Evolutionary conservation across 1,139 yeast genomes (phyloP).

Genomic region (Pneumocystis murina): DNA sequence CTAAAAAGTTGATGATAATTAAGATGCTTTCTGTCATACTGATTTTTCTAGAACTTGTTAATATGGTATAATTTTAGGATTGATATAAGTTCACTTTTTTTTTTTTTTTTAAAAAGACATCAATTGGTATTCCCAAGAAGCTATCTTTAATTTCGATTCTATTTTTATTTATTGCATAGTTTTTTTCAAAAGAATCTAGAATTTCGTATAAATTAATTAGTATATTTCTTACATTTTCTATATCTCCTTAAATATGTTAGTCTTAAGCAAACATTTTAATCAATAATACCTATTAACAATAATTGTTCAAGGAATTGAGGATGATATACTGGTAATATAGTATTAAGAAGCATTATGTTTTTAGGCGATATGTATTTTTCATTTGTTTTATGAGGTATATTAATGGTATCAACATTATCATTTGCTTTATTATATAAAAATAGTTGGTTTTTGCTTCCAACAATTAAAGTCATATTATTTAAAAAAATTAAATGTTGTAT

Average conservation of each 20-base stretch:
- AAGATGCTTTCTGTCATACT: neutral
- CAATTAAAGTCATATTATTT: slow-evolving; percentile 57
- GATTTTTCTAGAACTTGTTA: neutral
- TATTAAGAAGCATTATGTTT: slow-evolving; percentile 63
- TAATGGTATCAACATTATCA: slow-evolving; percentile 26
- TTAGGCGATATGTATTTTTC: slow-evolving; percentile 29
- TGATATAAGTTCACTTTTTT: neutral
- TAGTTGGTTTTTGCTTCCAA: slow-evolving; percentile 81
- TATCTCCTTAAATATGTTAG: neutral
- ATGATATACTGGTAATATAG: slow-evolving; percentile 80
- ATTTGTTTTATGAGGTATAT: slow-evolving; percentile 22
- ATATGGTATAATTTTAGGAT: neutral
- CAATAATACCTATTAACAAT: slow-evolving; percentile 1
- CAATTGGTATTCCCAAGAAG: neutral
- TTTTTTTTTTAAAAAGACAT: neutral
- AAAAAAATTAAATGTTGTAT: slow-evolving; percentile 89
- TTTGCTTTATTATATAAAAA: slow-evolving; percentile 48
- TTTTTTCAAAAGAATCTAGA: neutral
- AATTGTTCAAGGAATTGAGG: slow-evolving; percentile 54
- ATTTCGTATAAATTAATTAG: neutral
- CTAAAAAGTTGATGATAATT: neutral
- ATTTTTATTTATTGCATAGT: neutral
- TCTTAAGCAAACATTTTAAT: neutral
- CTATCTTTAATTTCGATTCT: neutral
- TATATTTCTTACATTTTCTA: neutral